Percentiles rank a stretch among this genome's conserved stretches.
Conservation (phyloP, 2,329 filamentous ascomycete species). For the Talaromyces funiculosus region DNA sequence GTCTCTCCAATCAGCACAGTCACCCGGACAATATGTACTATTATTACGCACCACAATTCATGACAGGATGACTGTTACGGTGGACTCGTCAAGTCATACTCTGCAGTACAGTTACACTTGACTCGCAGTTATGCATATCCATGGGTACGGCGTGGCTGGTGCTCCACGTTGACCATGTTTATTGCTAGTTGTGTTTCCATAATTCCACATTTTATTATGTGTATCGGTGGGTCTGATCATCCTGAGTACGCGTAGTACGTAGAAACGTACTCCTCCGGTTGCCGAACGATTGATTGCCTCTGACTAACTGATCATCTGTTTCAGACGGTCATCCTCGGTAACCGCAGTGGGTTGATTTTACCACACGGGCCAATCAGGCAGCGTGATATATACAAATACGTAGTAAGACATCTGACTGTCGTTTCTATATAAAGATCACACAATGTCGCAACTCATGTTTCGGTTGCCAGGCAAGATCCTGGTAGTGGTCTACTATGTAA, state of each 20-base stretch:
- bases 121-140: neutral
- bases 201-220: neutral
- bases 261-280: neutral
- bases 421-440: neutral
- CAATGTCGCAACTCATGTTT: neutral
- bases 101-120: conserved; percentile 1
- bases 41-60: neutral
- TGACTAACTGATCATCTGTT: neutral
- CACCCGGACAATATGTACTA: neutral
- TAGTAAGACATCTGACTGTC: neutral
- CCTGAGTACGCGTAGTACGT: neutral
- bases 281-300: neutral
- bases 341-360: neutral
- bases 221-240: neutral
- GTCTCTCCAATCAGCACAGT: neutral
- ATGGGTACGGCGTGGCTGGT: neutral
- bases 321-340: neutral
- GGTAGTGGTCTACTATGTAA: neutral
- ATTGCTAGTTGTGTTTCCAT: neutral
- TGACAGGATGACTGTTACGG: neutral
- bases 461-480: neutral
- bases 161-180: neutral
- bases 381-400: neutral
- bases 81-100: neutral
- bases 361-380: neutral